Percentiles rank a stretch among this genome's conserved stretches.
phyloP scores from a whole-genome alignment of 2,329 filamentous ascomycete genomes.

The Chaetomiaceae sp. region DNA sequence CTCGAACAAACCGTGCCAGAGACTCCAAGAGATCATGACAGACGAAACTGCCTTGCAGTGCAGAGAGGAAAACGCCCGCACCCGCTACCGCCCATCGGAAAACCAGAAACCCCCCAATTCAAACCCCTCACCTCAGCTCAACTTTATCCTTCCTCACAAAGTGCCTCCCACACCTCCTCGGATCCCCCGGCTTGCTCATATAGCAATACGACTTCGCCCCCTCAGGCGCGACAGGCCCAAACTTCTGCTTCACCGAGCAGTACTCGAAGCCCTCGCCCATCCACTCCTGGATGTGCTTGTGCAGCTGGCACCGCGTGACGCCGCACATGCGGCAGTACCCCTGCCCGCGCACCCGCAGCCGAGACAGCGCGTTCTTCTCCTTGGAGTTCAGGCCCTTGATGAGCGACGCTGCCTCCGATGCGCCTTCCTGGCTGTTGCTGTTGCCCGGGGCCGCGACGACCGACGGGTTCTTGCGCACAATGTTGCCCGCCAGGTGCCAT shows the following conservation, averaged over 20 bases:
- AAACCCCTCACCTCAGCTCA: background rate
- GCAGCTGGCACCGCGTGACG: conserved; percentile 57
- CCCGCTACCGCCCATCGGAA: too few relatives aligned
- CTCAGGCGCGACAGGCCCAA: conserved; percentile 44
- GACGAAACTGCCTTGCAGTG: too few relatives aligned
- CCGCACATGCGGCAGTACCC: conserved; percentile 61
- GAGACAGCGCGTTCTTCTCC: conserved; percentile 34
- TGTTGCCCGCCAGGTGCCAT: conserved; percentile 52
- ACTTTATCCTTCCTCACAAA: conserved; percentile 12
- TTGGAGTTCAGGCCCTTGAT: conserved; percentile 9
- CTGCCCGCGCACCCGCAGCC: conserved; percentile 52
- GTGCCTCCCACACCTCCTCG: conserved; percentile 55
- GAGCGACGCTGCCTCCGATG: background rate
- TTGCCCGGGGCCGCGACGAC: background rate
- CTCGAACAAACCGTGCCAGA: too few relatives aligned
- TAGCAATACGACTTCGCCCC: conserved; percentile 51
- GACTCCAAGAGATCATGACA: too few relatives aligned
- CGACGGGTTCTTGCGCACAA: conserved; percentile 32
- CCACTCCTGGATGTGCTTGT: conserved; percentile 58
- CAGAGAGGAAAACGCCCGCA: background rate
- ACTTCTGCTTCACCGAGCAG: conserved; percentile 56
- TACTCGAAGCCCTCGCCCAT: conserved; percentile 55
- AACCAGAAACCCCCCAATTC: background rate
- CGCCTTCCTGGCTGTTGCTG: background rate
- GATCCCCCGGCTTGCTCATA: conserved; percentile 56